Evolutionary conservation across 805 yeast genomes (phyloP).

Genomic region (Saturnispora dispora): DNA sequence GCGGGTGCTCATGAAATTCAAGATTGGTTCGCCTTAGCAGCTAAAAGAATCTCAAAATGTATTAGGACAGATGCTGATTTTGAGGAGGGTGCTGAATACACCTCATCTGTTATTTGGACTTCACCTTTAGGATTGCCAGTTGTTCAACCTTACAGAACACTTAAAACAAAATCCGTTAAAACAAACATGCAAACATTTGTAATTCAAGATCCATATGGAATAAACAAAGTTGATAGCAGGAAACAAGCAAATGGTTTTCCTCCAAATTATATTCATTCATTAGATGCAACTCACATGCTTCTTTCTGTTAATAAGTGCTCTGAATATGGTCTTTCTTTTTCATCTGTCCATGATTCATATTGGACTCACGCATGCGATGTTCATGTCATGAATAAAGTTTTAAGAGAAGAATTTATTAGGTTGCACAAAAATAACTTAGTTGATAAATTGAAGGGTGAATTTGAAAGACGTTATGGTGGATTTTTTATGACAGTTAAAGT

Average conservation of each 20-base stretch:
- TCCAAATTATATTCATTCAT: conserved; percentile 88
- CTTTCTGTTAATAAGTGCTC: conserved; percentile 77
- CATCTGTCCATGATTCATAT: conserved; percentile 94
- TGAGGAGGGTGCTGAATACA: conserved; percentile 48
- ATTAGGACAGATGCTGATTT: conserved; percentile 57
- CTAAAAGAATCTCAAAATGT: conserved; percentile 69
- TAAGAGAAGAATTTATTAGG: conserved; percentile 72
- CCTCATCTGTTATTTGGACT: conserved; percentile 95
- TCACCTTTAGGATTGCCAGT: conserved; percentile 92
- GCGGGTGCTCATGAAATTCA: conserved; percentile 91
- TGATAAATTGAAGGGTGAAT: conserved; percentile 63
- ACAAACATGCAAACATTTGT: conserved; percentile 85
- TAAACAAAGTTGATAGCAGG: conserved; percentile 74
- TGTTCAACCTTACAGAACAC: conserved; percentile 88
- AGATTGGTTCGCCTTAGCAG: conserved; percentile 90
- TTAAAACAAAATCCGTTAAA: conserved; percentile 52
- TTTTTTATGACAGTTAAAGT: conserved; percentile 55
- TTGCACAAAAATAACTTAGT: conserved; percentile 71
- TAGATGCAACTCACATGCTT: conserved; percentile 96
- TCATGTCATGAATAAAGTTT: conserved; percentile 53
- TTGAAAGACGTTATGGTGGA: conserved; percentile 68
- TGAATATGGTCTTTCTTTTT: conserved; percentile 58
- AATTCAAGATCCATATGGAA: conserved; percentile 79
- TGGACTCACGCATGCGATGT: conserved; percentile 95
- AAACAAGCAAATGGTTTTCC: conserved; percentile 92